Percentiles rank a stretch among this genome's conserved stretches.
Conservation (phyloP, 768 basidiomycete genomes). For the Trametes coccinea region DNA sequence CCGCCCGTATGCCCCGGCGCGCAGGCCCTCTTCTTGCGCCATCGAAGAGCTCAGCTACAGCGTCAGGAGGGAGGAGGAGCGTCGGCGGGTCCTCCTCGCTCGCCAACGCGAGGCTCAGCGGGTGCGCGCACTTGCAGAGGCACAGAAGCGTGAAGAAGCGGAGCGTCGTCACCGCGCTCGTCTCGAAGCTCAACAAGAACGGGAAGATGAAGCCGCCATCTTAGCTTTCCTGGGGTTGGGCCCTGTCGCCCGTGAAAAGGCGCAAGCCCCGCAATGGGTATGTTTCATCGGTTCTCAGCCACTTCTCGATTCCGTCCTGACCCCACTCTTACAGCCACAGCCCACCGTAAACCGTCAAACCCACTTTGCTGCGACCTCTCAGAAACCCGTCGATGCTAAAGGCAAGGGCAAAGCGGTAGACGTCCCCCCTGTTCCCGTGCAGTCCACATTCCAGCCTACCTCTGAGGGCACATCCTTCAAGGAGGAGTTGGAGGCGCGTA, state of each 20-base stretch:
- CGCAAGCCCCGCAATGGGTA: not conserved
- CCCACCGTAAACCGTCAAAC: not conserved
- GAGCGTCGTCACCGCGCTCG: not conserved
- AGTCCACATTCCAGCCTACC: not conserved
- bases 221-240: not conserved
- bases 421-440: not conserved
- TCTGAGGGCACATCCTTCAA: conserved; percentile 7
- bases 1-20: not conserved
- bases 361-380: not conserved
- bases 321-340: not conserved
- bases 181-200: not conserved
- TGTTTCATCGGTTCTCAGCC: not conserved
- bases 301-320: not conserved
- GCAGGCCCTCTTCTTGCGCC: not conserved
- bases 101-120: conserved; percentile 16
- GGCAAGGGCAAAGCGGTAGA: conserved; percentile 28
- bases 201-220: not conserved
- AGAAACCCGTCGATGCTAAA: conserved; percentile 14
- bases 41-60: conserved; percentile 6
- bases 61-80: conserved; percentile 14
- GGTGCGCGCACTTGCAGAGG: not conserved
- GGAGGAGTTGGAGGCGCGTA: conserved; percentile 19
- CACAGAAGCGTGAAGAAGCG: conserved; percentile 1
- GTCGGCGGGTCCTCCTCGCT: conserved; percentile 1
- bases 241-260: not conserved